phyloP scores from a whole-genome alignment of 768 basidiomycete genomes.

The Termitomyces heimii region DNA sequence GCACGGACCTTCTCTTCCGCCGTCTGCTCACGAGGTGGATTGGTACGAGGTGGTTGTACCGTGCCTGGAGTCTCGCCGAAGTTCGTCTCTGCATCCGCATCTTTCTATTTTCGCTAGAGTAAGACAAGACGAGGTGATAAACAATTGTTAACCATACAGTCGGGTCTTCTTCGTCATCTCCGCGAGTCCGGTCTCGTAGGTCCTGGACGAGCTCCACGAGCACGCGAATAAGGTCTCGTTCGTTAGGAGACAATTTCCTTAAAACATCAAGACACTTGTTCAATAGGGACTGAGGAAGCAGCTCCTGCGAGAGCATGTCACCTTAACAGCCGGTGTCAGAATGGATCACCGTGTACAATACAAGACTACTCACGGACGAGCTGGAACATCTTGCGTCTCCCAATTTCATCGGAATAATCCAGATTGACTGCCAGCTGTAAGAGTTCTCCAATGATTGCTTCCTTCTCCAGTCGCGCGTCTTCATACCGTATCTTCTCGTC shows the following conservation, averaged over 20 bases:
- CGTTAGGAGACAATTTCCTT: constrained; percentile 60
- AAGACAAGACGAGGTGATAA: not conserved
- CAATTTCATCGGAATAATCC: constrained; percentile 92
- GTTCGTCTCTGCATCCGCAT: constrained; percentile 18
- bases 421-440: constrained; percentile 71
- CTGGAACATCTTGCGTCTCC: constrained; percentile 80
- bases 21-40: constrained; percentile 35
- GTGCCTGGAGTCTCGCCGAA: constrained; percentile 22
- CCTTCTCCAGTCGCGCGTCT: constrained; percentile 43
- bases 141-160: constrained; percentile 10
- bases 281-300: constrained; percentile 64
- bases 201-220: constrained; percentile 87
- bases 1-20: constrained; percentile 53
- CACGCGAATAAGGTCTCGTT: constrained; percentile 81
- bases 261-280: constrained; percentile 81
- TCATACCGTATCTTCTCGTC: constrained; percentile 36
- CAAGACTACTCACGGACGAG: constrained; percentile 62
- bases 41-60: constrained; percentile 16
- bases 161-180: constrained; percentile 30
- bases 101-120: constrained; percentile 8
- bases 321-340: constrained; percentile 32
- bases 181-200: constrained; percentile 49
- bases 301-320: constrained; percentile 72
- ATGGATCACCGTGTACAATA: not conserved
- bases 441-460: constrained; percentile 77